Evolutionary conservation across 805 yeast species (phyloP).

Genomic region (Metschnikowia shivogae): DNA sequence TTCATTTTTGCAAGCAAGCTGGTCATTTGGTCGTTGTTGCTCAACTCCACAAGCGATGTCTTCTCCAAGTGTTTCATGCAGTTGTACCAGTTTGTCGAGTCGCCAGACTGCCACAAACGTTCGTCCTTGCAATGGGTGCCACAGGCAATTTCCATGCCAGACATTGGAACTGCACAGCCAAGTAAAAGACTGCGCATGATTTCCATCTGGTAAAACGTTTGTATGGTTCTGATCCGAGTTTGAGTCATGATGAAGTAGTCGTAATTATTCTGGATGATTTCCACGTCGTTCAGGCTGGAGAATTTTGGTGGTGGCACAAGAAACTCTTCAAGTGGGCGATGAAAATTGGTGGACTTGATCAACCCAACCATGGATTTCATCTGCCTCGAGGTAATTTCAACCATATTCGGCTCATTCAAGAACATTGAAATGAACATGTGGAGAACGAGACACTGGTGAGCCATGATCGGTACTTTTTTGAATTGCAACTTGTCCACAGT

Average conservation of each 20-base stretch:
- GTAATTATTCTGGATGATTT: conserved; percentile 36
- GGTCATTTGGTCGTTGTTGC: conserved; percentile 51
- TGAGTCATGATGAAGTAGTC: conserved; percentile 54
- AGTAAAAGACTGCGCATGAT: conserved; percentile 44
- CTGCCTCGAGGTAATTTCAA: conserved; percentile 49
- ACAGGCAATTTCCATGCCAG: conserved; percentile 45
- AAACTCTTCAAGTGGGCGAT: conserved; percentile 42
- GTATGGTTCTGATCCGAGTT: conserved; percentile 52
- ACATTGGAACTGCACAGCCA: conserved; percentile 38
- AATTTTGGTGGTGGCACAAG: conserved; percentile 19
- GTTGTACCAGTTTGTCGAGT: conserved; percentile 49
- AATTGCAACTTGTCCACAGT: conserved; percentile 43
- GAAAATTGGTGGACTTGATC: conserved; percentile 49
- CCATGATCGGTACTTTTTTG: conserved; percentile 53
- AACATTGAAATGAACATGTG: conserved; percentile 56
- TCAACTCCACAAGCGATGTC: conserved; percentile 43
- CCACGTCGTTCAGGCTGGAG: conserved; percentile 21
- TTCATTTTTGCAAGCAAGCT: conserved; percentile 45
- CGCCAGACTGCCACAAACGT: conserved; percentile 53
- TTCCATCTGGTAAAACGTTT: conserved; percentile 47
- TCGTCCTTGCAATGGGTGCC: conserved; percentile 65
- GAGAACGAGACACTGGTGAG: conserved; percentile 52
- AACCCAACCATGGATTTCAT: conserved; percentile 52
- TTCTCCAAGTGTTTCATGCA: conserved; percentile 14
- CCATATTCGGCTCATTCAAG: conserved; percentile 49